Base-by-base conservation (phyloP, 495 filamentous ascomycete species). In the Tuber microsphaerosporum region DNA sequence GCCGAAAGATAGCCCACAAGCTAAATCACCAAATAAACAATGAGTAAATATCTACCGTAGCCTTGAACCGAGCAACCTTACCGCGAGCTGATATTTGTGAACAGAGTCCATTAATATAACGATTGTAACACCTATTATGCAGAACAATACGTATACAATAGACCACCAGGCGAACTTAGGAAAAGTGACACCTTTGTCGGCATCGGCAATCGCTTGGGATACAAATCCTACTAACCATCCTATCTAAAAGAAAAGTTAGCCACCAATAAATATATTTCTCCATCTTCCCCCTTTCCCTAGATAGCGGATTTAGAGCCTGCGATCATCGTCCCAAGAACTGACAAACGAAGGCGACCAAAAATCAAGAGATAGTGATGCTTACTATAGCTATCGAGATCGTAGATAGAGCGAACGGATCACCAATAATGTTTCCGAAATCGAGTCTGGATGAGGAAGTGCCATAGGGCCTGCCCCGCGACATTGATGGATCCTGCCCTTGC, bases 171-270 rank as follows among this genome's bases (percentile, higher is more conserved):
- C 90, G 82, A 91, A 97, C 76, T 92, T 92, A 17, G 94, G 93
- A 81, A 93, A 97, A 0, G 80, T 74, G 9, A 73, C 86, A 71
- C 65, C 84, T 69, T n/a, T 65, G 41, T 82, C 83, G 72, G 90
- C 84, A 77, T 91, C 90, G 42, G 91, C 89, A 75, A 98, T 90
- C 80, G 96, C 90, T 72, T 93, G 94, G 61, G 89, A 88, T 79
- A 98, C 87, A 83, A 98, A 94, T 19, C 92, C 89, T 80, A 98
- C 97, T 74, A 98, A 84, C 95, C 95, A 99, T 71, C 93, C 94
- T 73, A 96, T 89, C 94, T 97, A 84, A 82, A 72, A 20, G 72
- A 71, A 71, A 19, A 8, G 70, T 77, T 69, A 75, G 72, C 26
- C 42, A 46, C 42, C 14, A 34, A 9, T 6, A 65, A 65, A 65